Base-by-base conservation (phyloP, 805 yeast genomes). In the Candida manassasensis region DNA sequence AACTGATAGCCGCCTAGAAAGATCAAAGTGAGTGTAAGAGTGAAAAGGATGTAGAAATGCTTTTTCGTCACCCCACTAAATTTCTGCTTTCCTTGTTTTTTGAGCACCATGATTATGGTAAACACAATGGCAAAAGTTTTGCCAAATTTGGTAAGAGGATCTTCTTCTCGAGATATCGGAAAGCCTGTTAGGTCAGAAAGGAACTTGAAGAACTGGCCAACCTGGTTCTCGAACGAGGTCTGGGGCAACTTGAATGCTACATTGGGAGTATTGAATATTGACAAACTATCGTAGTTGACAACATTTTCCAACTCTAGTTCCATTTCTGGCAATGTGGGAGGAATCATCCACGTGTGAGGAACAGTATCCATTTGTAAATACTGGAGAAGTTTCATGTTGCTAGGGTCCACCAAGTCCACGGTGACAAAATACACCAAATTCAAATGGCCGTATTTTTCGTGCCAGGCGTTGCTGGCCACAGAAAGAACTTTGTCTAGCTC, bases 271-370 rank as follows among this genome's bases (percentile, higher is more conserved):
- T 43, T 46, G 10, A 53, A 45, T 18, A 54, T 49, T 21, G 51
- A 48, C 34, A 29, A 43, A 21, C 40, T 33, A 19, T 44, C 52
- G 22, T 21, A 21, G 7, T 21, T 21, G 7, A 8, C 22, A 5
- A 48, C 44, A 13, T 45, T 48, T 13, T 44, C 49, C 4, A 53
- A 57, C 32, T 49, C 49, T 18, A 31, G 28, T 21, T 53, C 58
- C 16, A 43, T 27, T 17, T 36, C 26, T 14, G 41, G 42, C 10
- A 7, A 7, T 29, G 50, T 53, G 3, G 78, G 82, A 3, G 88
- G 87, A 37, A 75, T 69, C 2, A 82, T 60, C 77, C 87, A 76
- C n/a, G 81, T 44, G 40, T 76, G 79, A 1, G 94, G 93, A 3
- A 81, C 75, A 2, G 75, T 60, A 3, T 56, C 56, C 37, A 83